Base-by-base conservation (phyloP, 2,329 filamentous ascomycete species). In the Colletotrichum cordylinicola region DNA sequence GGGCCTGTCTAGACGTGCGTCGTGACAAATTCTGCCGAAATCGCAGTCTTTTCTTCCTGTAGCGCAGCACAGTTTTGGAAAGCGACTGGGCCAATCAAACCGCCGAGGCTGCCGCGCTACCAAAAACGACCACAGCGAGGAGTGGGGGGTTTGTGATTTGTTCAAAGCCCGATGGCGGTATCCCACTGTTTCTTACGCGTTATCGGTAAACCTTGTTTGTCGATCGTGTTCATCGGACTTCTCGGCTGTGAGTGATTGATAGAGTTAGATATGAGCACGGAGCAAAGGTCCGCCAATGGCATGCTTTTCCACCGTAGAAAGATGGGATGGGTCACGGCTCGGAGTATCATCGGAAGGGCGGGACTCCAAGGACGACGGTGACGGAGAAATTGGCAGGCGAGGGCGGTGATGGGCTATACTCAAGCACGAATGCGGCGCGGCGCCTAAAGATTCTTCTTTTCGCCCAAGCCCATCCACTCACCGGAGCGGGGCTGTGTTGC, bases 301-400 rank as follows among this genome's bases (percentile, higher is more conserved):
- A 0, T n/a, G 1, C 1, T n/a, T 48, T n/a, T n/a, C 18, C 39
- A 5, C 2, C 18, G 1, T 3, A 1, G 12, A 21, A 4, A 3
- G 39, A 21, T 21, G 9, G 3, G 39, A n/a, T 43, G 15, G 18
- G 1, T 39, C 2, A 37, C 6, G 13, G 15, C 15, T 37, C 35
- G 2, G 13, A 37, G 35, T 13, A 39, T 16, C 15, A 8, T 18
- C 18, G 7, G 37, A 15, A 39, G 16, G 3, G 1, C 1, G 4
- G 3, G 8, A 8, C 37, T 18, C 3, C 4, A 0, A 18, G 16
- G 37, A 16, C 1, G 8, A 18, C 16, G 18, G 16, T 2, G 4
- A 39, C 3, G 8, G 5, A 39, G 37, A 9, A 2, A 39, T 18
- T 8, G 4, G 31, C 2, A 10, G 15, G 15, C 37, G 2, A 16